Percentiles rank a stretch among this genome's conserved stretches.
Evolutionary conservation across 2,329 filamentous ascomycete species (phyloP).

Genomic region (Ascochyta koolunga): DNA sequence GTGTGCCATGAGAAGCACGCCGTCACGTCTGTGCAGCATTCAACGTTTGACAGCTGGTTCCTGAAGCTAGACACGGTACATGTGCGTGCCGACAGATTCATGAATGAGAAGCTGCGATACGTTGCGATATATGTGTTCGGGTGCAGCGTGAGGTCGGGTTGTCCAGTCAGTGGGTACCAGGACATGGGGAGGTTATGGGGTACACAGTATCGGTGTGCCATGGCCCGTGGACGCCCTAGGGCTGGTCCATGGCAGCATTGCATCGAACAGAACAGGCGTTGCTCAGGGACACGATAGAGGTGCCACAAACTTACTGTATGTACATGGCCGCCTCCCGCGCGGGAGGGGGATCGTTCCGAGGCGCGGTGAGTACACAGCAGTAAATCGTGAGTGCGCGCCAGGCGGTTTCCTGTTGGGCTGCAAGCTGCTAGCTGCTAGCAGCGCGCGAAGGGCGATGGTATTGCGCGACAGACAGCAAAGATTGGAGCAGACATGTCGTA

Average conservation of each 20-base stretch:
- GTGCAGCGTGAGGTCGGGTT: constrained; percentile 31
- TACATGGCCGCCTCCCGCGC: constrained; percentile 26
- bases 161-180: constrained; percentile 33
- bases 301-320: constrained; percentile 25
- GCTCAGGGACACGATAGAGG: constrained; percentile 30
- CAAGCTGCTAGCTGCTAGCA: constrained; percentile 17
- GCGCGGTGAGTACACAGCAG: constrained; percentile 15
- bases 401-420: constrained; percentile 11
- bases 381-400: constrained; percentile 12
- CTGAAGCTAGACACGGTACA: constrained; percentile 22
- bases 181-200: constrained; percentile 25
- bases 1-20: constrained; percentile 26
- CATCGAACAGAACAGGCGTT: constrained; percentile 21
- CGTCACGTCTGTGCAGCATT: constrained; percentile 23
- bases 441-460: constrained; percentile 4
- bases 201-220: constrained; percentile 24
- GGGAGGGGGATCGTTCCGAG: constrained; percentile 25
- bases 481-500: constrained; percentile 7
- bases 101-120: constrained; percentile 22
- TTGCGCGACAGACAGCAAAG: constrained; percentile 30
- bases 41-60: constrained; percentile 24
- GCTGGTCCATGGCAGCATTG: constrained; percentile 23
- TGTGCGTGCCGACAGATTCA: constrained; percentile 24
- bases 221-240: constrained; percentile 13
- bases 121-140: constrained; percentile 25